phyloP scores from a whole-genome alignment of 2,329 filamentous ascomycete species.

The Claviceps capensis region DNA sequence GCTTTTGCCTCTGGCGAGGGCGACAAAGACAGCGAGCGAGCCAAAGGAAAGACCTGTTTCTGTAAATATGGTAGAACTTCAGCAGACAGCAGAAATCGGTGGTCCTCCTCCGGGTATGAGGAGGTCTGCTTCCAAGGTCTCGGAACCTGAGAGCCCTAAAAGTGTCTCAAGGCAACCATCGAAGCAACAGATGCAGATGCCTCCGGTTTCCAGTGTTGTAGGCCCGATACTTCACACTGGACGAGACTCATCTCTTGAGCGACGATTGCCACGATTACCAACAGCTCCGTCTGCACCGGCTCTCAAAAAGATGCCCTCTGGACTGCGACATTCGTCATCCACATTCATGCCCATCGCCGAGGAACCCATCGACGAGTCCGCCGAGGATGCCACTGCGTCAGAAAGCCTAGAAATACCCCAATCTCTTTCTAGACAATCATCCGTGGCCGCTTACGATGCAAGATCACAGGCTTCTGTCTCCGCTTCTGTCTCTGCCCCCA shows the following conservation, averaged over 20 bases:
- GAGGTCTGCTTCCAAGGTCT: constrained; percentile 17
- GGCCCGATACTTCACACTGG: neutral
- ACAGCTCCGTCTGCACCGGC: neutral
- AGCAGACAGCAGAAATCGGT: constrained; percentile 46
- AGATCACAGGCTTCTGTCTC: constrained; percentile 1
- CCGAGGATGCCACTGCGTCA: constrained; percentile 8
- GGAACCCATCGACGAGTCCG: constrained; percentile 16
- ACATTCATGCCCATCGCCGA: constrained; percentile 30
- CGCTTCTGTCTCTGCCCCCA: neutral
- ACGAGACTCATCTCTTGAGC: constrained; percentile 1
- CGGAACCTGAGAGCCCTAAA: constrained; percentile 10
- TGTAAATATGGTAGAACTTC: constrained; percentile 49
- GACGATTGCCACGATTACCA: neutral
- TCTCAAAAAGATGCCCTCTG: constrained; percentile 15
- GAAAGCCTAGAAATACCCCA: constrained; percentile 1
- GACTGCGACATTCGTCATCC: constrained; percentile 4
- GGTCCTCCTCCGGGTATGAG: constrained; percentile 20
- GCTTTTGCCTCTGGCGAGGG: constrained; percentile 24
- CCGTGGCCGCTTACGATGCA: constrained; percentile 10
- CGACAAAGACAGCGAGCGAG: constrained; percentile 4
- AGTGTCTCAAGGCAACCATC: constrained; percentile 7
- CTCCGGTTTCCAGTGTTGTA: constrained; percentile 7
- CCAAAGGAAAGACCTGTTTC: constrained; percentile 41
- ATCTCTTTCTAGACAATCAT: constrained; percentile 10
- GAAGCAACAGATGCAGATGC: constrained; percentile 13